A percentile compares a stretch with the other conserved stretches of the same genome.
Conservation (phyloP, 306 rosid species). For the Abrus precatorius region DNA sequence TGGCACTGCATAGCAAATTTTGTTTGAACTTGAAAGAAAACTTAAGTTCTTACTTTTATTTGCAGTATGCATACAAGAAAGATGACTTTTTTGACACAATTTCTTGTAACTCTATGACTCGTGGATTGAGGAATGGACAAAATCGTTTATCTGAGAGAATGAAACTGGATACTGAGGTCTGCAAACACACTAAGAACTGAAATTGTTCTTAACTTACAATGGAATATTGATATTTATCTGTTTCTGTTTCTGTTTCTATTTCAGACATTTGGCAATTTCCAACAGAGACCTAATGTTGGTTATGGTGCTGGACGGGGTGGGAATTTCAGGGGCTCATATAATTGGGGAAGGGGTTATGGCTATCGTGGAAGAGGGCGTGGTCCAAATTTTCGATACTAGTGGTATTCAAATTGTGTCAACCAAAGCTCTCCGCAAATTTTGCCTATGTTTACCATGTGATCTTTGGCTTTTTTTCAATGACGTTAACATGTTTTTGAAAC, state of each 20-base stretch:
- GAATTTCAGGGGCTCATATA: conserved; percentile 54
- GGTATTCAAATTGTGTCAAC: conserved; percentile 15
- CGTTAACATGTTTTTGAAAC: conserved; percentile 37
- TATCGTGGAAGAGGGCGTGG: conserved; percentile 63
- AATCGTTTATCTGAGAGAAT: conserved; percentile 62
- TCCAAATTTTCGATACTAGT: conserved; percentile 54
- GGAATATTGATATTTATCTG: conserved; percentile 15
- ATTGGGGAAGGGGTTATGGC: conserved; percentile 66
- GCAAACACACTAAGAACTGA: conserved; percentile 43
- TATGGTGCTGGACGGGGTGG: conserved; percentile 61
- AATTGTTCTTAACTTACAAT: conserved; percentile 26
- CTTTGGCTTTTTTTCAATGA: conserved; percentile 44
- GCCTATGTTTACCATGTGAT: conserved; percentile 29
- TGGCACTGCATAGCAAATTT: conserved; percentile 18
- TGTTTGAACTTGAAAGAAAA: conserved; percentile 33
- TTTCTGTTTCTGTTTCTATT: conserved; percentile 46
- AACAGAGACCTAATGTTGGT: conserved; percentile 56
- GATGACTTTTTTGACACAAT: conserved; percentile 87
- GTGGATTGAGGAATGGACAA: conserved; percentile 64
- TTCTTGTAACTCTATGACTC: conserved; percentile 65
- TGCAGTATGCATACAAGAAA: conserved; percentile 79
- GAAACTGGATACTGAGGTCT: conserved; percentile 68
- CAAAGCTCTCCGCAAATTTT: conserved; percentile 37
- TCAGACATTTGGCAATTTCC: conserved; percentile 72
- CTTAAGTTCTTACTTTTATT: conserved; percentile 36